Percentiles rank a stretch among this genome's conserved stretches.
phyloP scores from a whole-genome alignment of 805 yeast species.

The Torulaspora delbrueckii region DNA sequence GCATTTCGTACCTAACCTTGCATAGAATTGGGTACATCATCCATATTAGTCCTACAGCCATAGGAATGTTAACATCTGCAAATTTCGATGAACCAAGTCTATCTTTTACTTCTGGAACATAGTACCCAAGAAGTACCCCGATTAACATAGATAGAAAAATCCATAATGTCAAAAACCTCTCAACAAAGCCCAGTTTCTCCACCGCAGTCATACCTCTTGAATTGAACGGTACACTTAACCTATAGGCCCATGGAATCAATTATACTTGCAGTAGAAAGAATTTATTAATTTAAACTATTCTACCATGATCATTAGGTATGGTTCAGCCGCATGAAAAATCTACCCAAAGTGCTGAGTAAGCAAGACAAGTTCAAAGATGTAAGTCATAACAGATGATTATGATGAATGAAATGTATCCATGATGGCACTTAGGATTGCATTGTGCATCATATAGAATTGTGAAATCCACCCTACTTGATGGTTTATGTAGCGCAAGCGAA shows the following conservation, averaged over 20 bases:
- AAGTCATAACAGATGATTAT: neutral
- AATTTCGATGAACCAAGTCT: neutral
- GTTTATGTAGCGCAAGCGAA: neutral
- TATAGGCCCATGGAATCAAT: neutral
- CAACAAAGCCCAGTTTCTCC: neutral
- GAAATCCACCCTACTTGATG: neutral
- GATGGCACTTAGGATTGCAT: neutral
- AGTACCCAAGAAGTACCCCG: neutral
- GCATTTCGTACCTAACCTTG: constrained; percentile 48
- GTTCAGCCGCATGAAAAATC: neutral
- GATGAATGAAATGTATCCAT: no score
- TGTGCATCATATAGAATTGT: neutral
- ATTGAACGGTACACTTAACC: neutral
- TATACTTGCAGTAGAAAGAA: neutral
- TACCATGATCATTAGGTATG: neutral
- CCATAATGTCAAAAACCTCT: neutral
- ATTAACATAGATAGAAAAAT: neutral
- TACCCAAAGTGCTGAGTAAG: neutral
- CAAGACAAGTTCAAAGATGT: neutral
- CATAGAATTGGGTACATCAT: constrained; percentile 57
- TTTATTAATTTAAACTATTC: no score
- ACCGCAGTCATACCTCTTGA: neutral
- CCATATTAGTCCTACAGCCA: constrained; percentile 47
- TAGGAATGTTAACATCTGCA: constrained; percentile 24
- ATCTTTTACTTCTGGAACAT: neutral